Base-by-base conservation (phyloP, 441 rosid genomes). In the Gossypium lobatum region DNA sequence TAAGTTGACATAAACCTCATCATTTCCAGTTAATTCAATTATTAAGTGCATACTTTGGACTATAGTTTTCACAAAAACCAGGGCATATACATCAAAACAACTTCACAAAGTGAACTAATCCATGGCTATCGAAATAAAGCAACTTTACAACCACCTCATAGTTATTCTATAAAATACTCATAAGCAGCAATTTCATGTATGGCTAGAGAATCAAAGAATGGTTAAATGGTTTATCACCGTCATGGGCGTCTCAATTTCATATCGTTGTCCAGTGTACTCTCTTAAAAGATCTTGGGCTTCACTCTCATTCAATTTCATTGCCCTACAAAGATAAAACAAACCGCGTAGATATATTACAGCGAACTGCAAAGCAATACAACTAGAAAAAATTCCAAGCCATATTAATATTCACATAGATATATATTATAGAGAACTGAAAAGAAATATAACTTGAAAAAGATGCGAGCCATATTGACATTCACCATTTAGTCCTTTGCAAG, bases 401-500 rank as follows among this genome's bases (percentile, higher is more conserved):
- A 11, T 23, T 72, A 69, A 70, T 46, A 54, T 64, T 73, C 81
- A 13, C 31, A 45, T 34, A 59, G 18, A 25, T 50, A 78, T 62
- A 55, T 65, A 50, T 6, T 42, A 52, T 5, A 73, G 3, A 60
- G 70, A 34, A 62, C 54, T 66, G 54, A 54, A 70, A 17, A 76
- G 52, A 50, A 61, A 72, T 39, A 48, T 6, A 73, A 66, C 74
- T 73, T 73, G 10, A 72, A 74, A 75, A n/a, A 66, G 57, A 17
- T 45, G 21, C 48, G n/a, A 74, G 28, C 42, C 39, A 50, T 28
- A 14, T 26, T 71, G 65, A 71, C 45, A 57, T 66, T 75, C 81
- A 92, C 98, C 98, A 94, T 91, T 87, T 89, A 25, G 97, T 92
- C 83, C 90, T 88, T 75, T 92, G 97, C 80, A 94, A 85, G 71